Evolutionary conservation across 2,329 filamentous ascomycete genomes (phyloP), one percentile per base, ranked within the genome.

Genomic region (Neofusicoccum sp.): DNA sequence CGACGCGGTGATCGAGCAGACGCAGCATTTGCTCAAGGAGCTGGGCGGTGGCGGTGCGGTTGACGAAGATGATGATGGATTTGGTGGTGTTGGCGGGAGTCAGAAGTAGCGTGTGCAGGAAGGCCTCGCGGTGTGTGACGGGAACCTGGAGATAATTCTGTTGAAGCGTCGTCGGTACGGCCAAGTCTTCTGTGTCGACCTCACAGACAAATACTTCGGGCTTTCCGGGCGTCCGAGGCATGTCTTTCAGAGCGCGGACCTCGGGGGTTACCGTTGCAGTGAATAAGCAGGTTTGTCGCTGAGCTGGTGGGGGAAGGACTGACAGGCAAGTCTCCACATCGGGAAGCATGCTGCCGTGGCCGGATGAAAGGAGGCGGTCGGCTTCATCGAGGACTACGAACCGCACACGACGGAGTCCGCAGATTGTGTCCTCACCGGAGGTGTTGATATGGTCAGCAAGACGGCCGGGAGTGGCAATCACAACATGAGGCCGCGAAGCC

Each of bases 321-420:
- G 86, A 87, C 3, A 99, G 82, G 70, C 93, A 97, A 63, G 91
- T 90, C 72, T 96, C 91, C 1, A 99, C 86, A 69, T 97, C 95
- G 4, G 91, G 89, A n/a, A 97, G 82, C 93, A 97, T 97, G 75
- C 88, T 93, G 28, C 93, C 93, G 16, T 84, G 82, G 53, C 86
- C 85, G 34, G 87, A 84, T 40, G 89, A 84, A 45, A 99, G 84
- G 38, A 99, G 82, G 45, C 95, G 86, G 77, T 99, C 95, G 3
- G 95, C 95, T 80, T 99, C 95, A 72, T 99, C 95, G 43, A 99
- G 87, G 6, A 99, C 92, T 2, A 98, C 90, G 73, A 90, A 93
- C 61, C 86, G 86, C 28, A 91, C 89, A 54, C 93, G 85, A 16
- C 87, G 83, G 47, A 99, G 79, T 0, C 92, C 93, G 62, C 86